These are phyloP conservation scores for Talaromyces sp. DNA, from an alignment of 2,329 filamentous ascomycete genomes.

Conservation along the genomic window DNA sequence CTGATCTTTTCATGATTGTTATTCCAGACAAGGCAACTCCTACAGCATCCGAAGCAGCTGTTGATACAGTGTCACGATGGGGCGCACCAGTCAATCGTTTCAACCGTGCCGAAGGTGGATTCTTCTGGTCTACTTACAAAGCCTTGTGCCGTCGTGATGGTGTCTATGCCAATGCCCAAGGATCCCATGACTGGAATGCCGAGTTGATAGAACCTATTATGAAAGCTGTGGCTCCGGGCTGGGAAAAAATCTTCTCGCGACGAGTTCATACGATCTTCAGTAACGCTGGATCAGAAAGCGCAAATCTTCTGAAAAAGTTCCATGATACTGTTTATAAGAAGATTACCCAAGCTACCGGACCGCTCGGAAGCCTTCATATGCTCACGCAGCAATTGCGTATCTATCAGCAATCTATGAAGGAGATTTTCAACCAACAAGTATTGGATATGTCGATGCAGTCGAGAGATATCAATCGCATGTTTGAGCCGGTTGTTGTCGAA, in stretches of 20 bases:
- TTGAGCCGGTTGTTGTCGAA: constrained; percentile 48
- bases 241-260: constrained; percentile 14
- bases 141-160: constrained; percentile 54
- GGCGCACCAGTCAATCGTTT: constrained; percentile 25
- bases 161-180: constrained; percentile 40
- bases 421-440: constrained; percentile 26
- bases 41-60: constrained; percentile 26
- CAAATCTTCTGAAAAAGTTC: not conserved
- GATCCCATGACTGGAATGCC: constrained; percentile 30
- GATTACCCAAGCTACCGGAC: not conserved
- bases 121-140: constrained; percentile 54
- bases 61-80: constrained; percentile 40
- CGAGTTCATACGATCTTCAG: not conserved
- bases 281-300: not conserved
- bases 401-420: constrained; percentile 14
- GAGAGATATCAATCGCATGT: constrained; percentile 54
- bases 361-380: constrained; percentile 8
- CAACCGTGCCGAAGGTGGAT: constrained; percentile 43
- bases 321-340: not conserved
- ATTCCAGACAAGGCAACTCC: constrained; percentile 2
- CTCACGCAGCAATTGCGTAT: constrained; percentile 16
- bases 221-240: constrained; percentile 8
- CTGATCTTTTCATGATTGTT: not conserved
- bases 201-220: constrained; percentile 25
- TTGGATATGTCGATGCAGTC: constrained; percentile 38